Conservation (phyloP, 805 yeast genomes). For the Alloascoidea hylecoeti region DNA sequence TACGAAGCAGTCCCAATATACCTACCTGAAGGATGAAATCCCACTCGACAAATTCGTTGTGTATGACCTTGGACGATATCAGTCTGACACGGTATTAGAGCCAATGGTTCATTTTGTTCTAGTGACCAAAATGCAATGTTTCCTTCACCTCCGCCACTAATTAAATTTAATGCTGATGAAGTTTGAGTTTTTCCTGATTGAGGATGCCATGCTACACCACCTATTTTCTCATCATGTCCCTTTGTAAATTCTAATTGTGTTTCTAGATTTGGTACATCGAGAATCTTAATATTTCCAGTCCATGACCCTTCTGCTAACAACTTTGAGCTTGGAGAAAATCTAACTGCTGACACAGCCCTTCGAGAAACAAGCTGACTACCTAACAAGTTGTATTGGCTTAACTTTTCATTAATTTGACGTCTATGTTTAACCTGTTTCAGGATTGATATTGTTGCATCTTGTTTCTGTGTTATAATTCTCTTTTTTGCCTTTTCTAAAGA, state of each 20-base stretch:
- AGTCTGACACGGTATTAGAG: constrained; percentile 6
- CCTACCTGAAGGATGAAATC: constrained; percentile 50
- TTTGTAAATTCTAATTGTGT: constrained; percentile 13
- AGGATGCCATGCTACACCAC: constrained; percentile 57
- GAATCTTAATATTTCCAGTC: constrained; percentile 55
- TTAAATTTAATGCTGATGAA: constrained; percentile 12
- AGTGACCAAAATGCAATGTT: constrained; percentile 21
- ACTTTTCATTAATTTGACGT: constrained; percentile 22
- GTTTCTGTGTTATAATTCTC: constrained; percentile 24
- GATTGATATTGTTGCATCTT: constrained; percentile 20
- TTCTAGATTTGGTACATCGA: constrained; percentile 26
- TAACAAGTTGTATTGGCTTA: constrained; percentile 24
- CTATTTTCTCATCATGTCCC: constrained; percentile 53
- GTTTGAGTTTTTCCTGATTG: constrained; percentile 9
- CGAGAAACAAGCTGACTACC: constrained; percentile 64
- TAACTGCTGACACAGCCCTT: constrained; percentile 52
- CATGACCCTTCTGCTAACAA: constrained; percentile 63
- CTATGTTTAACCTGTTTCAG: constrained; percentile 30
- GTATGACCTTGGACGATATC: constrained; percentile 28
- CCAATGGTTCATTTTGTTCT: constrained; percentile 11
- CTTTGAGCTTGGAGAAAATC: constrained; percentile 24
- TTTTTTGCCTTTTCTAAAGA: constrained; percentile 32
- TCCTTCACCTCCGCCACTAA: constrained; percentile 34
- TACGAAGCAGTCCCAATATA: constrained; percentile 59
- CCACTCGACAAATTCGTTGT: constrained; percentile 42